Base-by-base conservation (phyloP, 2,329 filamentous ascomycete genomes). In the Fusarium sulawesiense region DNA sequence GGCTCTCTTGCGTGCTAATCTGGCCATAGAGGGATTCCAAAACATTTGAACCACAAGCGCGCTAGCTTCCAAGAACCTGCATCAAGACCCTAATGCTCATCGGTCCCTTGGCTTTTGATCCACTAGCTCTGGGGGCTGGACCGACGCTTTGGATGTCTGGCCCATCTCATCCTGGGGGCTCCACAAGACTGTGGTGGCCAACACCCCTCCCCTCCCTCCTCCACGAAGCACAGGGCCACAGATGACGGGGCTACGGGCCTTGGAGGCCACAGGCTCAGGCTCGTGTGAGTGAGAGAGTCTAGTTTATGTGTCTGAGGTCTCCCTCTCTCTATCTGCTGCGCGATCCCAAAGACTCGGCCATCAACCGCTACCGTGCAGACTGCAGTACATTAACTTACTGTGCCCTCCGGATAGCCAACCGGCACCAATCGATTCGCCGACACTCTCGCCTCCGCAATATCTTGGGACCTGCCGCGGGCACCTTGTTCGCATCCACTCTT, bases 371-470 rank as follows among this genome's bases (percentile, higher is more conserved):
- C 67, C 42, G 45, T 37, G 34, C 34, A 37, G 49, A 29, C 29
- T 59, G 18, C 34, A 37, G 34, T 54, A 64, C 67, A 47, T 41
- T 47, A 57, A 64, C 60, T 64, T 47, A 41, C 64, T 69, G 68
- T 71, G 60, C 64, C 71, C 53, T 67, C 60, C 48, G 63, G 68
- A 72, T 69, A 40, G 46, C 46, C 61, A 71, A 69, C 61, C 66
- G 64, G 61, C 64, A 62, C 60, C 51, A 63, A 63, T 74, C 69
- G 66, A 75, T 73, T 75, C 63, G 73, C 69, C 64, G 71, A 71
- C 68, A 64, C 57, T 66, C 63, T 75, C 73, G 71, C 73, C 73
- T 75, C 73, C 73, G 72, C 73, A 73, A 75, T 75, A 75, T 75
- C 73, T 75, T 75, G 73, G 64, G 72, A 74, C 68, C 71, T 71